Evolutionary conservation across 2,329 filamentous ascomycete genomes (phyloP).

Genomic region (Penicillium brasilianum): DNA sequence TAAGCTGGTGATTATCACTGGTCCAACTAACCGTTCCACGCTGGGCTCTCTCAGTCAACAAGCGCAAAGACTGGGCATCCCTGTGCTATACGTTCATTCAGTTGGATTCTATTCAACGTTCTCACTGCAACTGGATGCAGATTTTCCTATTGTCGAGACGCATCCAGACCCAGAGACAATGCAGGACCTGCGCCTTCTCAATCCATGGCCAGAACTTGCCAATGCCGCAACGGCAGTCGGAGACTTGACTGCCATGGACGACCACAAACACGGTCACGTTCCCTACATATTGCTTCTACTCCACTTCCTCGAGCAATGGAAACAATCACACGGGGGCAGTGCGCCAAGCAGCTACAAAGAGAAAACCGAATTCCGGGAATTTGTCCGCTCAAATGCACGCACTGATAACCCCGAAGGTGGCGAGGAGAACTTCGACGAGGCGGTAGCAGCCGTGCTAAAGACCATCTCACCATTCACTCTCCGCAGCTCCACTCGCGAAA

Average conservation of each 20-base stretch:
- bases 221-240: conserved; percentile 68
- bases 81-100: conserved; percentile 83
- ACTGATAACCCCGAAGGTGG: conserved; percentile 79
- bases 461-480: conserved; percentile 73
- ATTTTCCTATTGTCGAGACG: conserved; percentile 92
- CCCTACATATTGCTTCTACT: conserved; percentile 85
- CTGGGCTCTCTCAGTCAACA: conserved; percentile 58
- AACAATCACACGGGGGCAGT: conserved; percentile 67
- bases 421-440: conserved; percentile 97
- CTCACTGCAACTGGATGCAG: conserved; percentile 74
- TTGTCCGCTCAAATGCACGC: conserved; percentile 70
- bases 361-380: conserved; percentile 79
- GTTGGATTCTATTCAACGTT: conserved; percentile 91
- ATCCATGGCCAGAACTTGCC: conserved; percentile 82
- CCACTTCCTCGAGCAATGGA: conserved; percentile 83
- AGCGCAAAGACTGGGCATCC: conserved; percentile 65
- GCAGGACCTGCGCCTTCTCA: conserved; percentile 80
- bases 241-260: conserved; percentile 70
- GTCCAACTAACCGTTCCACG: conserved; percentile 60
- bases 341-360: conserved; percentile 78
- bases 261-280: conserved; percentile 87
- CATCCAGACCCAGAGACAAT: conserved; percentile 87
- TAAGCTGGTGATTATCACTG: conserved; percentile 65
- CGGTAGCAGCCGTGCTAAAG: conserved; percentile 83
- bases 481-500: conserved; percentile 71